A percentile compares a stretch with the other conserved stretches of the same genome.
phyloP scores from a whole-genome alignment of 176 grass and related monocot species.

The Aegilops sharonensis region DNA sequence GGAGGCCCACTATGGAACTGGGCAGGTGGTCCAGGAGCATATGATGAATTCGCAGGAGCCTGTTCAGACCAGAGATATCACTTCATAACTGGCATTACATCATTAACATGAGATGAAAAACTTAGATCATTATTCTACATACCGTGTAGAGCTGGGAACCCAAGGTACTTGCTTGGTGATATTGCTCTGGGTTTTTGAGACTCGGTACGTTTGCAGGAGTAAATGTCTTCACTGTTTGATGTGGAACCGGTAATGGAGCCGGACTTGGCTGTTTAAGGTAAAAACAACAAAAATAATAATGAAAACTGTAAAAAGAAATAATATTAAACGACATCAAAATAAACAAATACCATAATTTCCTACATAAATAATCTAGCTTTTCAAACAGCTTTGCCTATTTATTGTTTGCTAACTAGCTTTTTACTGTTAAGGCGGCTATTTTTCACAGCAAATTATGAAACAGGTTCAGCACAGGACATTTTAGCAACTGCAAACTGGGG shows the following conservation, averaged over 20 bases:
- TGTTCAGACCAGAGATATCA: conserved; percentile 32
- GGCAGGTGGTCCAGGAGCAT: conserved; percentile 28
- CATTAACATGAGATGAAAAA: conserved; percentile 26
- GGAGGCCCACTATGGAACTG: conserved; percentile 37
- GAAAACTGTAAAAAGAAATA: not conserved
- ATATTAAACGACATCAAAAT: not conserved
- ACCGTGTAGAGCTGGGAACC: conserved; percentile 89
- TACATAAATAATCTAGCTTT: not conserved
- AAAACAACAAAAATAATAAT: not conserved
- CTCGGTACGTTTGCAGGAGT: conserved; percentile 58
- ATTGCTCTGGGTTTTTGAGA: conserved; percentile 89
- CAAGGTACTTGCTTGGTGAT: conserved; percentile 80
- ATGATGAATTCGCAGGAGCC: conserved; percentile 37
- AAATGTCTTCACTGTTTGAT: conserved; percentile 61
- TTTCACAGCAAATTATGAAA: not conserved
- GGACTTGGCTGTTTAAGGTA: conserved; percentile 49
- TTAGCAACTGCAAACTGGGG: not conserved
- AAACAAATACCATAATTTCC: not conserved
- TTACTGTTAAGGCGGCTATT: not conserved
- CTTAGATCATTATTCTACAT: conserved; percentile 35
- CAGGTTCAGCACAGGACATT: not conserved
- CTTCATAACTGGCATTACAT: conserved; percentile 12
- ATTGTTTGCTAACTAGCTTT: not conserved
- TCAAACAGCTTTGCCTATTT: not conserved
- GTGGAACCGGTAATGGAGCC: conserved; percentile 29